phyloP scores from a whole-genome alignment of 2,329 filamentous ascomycete species.

The Cercospora beticola region DNA sequence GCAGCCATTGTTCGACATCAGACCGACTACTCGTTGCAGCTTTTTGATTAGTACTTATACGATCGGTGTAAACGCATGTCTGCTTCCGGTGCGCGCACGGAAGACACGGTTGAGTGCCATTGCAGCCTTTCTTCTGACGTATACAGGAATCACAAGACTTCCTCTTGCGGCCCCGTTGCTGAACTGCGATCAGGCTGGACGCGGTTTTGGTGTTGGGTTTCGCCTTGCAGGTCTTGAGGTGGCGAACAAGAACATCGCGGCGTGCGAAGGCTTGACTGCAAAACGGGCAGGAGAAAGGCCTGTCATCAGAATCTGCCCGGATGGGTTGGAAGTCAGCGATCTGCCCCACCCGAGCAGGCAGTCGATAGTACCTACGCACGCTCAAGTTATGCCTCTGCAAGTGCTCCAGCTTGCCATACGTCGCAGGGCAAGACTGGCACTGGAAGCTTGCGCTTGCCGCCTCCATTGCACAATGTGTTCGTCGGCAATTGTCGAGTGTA shows the following conservation, averaged over 20 bases:
- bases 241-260: slow-evolving; percentile 1
- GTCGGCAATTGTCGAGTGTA: not conserved
- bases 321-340: not conserved
- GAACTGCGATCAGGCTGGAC: not conserved
- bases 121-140: slow-evolving; percentile 10
- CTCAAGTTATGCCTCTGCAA: slow-evolving; percentile 3
- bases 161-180: slow-evolving; percentile 1
- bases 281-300: slow-evolving; percentile 3
- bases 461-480: not conserved
- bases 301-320: not conserved
- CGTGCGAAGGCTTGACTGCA: not conserved
- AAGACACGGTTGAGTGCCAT: slow-evolving; percentile 9
- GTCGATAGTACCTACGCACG: not conserved
- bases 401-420: slow-evolving; percentile 8
- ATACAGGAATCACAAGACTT: slow-evolving; percentile 7
- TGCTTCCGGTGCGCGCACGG: slow-evolving; percentile 5
- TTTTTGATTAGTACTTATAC: not conserved
- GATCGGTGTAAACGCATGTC: slow-evolving; percentile 4
- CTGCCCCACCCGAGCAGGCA: not conserved
- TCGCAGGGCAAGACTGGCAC: not conserved
- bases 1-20: not conserved
- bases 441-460: not conserved
- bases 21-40: not conserved
- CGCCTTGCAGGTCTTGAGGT: slow-evolving; percentile 1
- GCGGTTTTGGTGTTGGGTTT: not conserved